A percentile compares a stretch with the other conserved stretches of the same genome.
Conservation (phyloP, 2,329 filamentous ascomycete genomes). For the Cordyceps farinosa region DNA sequence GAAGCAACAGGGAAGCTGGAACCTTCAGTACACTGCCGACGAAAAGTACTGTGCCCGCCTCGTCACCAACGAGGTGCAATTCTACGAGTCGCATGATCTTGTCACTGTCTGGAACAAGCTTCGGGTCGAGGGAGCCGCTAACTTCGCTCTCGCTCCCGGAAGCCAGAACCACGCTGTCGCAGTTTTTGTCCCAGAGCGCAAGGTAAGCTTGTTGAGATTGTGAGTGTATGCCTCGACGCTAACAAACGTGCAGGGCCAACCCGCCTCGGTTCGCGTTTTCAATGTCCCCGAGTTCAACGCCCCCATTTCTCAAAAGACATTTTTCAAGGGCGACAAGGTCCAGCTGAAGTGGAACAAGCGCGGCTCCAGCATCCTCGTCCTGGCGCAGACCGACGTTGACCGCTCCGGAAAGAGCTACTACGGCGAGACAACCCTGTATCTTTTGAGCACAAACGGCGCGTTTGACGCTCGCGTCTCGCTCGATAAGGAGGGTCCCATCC, state of each 20-base stretch:
- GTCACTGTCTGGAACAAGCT: constrained; percentile 92
- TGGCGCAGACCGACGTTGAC: constrained; percentile 97
- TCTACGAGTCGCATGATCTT: constrained; percentile 86
- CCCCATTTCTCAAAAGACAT: constrained; percentile 93
- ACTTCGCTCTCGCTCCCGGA: constrained; percentile 87
- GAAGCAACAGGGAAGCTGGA: constrained; percentile 94
- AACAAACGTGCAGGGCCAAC: constrained; percentile 65
- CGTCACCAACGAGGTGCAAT: constrained; percentile 97
- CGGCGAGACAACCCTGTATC: constrained; percentile 94
- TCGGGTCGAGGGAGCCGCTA: constrained; percentile 81
- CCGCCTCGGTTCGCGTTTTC: constrained; percentile 89
- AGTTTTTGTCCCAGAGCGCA: constrained; percentile 91
- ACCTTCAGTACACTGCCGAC: constrained; percentile 92
- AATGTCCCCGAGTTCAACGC: constrained; percentile 81
- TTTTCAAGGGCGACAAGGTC: constrained; percentile 99
- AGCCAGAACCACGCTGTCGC: constrained; percentile 82
- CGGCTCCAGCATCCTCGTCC: constrained; percentile 86
- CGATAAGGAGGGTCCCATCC: constrained; percentile 96
- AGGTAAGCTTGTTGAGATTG: constrained; percentile 53
- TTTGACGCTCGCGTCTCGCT: constrained; percentile 90
- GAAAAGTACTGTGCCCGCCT: constrained; percentile 89
- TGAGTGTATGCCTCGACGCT: constrained; percentile 13
- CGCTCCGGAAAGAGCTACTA: constrained; percentile 99
- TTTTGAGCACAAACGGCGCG: constrained; percentile 84
- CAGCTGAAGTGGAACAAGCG: constrained; percentile 96